Percentiles rank a stretch among this genome's conserved stretches.
Evolutionary conservation across 1,284 basidiomycete species (phyloP).

Genomic region (Moniliella sp.): DNA sequence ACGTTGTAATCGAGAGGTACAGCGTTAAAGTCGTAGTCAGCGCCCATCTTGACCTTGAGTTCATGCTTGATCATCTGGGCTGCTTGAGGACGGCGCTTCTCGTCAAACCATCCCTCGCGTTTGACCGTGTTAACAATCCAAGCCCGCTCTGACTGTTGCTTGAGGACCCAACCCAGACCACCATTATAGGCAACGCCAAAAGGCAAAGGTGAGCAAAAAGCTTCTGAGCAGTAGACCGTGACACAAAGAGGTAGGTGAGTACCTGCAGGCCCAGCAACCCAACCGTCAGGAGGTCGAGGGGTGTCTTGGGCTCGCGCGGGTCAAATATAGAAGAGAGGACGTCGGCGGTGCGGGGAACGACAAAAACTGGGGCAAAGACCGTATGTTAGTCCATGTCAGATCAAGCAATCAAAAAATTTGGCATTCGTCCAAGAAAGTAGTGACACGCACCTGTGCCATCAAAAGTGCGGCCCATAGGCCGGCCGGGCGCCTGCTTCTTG

Average conservation of each 20-base stretch:
- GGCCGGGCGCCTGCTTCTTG: too few relatives aligned
- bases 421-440: not conserved
- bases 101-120: conserved; percentile 66
- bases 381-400: not conserved
- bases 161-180: conserved; percentile 77
- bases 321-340: conserved; percentile 74
- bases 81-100: conserved; percentile 44
- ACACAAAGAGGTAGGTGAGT: conserved; percentile 46
- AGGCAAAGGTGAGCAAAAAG: conserved; percentile 71
- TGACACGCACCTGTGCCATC: not conserved
- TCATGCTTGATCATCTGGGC: conserved; percentile 65
- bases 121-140: conserved; percentile 72
- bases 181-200: conserved; percentile 72
- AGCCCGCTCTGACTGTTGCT: conserved; percentile 73
- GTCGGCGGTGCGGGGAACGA: conserved; percentile 81
- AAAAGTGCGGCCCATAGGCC: not conserved
- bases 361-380: conserved; percentile 47
- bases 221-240: conserved; percentile 35
- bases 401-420: not conserved
- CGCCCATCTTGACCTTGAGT: conserved; percentile 71
- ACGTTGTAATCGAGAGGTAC: conserved; percentile 31
- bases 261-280: conserved; percentile 57
- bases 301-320: conserved; percentile 68
- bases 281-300: conserved; percentile 69
- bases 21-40: conserved; percentile 68